Conservation (phyloP, 176 grass and related monocot genomes). For the Zea luxurians region DNA sequence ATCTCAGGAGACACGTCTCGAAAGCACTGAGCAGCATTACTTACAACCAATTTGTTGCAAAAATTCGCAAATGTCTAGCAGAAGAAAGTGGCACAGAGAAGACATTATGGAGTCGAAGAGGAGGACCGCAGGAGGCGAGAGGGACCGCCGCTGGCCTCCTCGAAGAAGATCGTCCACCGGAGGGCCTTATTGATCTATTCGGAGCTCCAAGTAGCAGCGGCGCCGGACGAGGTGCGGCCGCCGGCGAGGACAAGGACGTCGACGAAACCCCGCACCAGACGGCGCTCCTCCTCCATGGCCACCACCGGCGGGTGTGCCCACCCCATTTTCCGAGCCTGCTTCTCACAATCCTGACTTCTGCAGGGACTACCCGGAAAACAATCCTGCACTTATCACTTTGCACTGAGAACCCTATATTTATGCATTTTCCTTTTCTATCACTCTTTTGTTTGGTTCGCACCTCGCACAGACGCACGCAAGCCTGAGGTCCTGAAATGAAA, state of each 20-base stretch:
- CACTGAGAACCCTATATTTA: background rate
- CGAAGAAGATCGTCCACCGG: slow-evolving; percentile 78
- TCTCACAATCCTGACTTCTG: slow-evolving; percentile 25
- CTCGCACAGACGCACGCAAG: too few relatives aligned
- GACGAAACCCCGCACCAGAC: slow-evolving; percentile 63
- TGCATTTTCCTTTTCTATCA: background rate
- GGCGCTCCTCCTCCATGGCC: slow-evolving; percentile 49
- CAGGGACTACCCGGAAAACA: background rate
- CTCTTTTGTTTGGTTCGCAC: background rate
- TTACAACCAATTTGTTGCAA: background rate
- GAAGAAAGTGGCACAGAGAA: background rate
- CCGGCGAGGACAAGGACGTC: slow-evolving; percentile 79
- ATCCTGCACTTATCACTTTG: background rate
- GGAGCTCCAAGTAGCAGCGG: slow-evolving; percentile 47
- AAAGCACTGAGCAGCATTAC: background rate
- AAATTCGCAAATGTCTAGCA: background rate
- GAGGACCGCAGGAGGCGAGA: background rate
- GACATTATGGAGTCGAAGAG: background rate
- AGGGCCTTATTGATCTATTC: slow-evolving; percentile 48
- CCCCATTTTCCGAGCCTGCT: slow-evolving; percentile 25
- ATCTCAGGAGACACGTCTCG: background rate
- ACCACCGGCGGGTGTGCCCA: slow-evolving; percentile 49
- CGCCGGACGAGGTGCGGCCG: slow-evolving; percentile 60
- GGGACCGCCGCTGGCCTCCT: slow-evolving; percentile 49
- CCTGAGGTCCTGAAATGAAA: accelerated